phyloP scores from a whole-genome alignment of 2,329 filamentous ascomycete species.

The Chaetomium sp. region DNA sequence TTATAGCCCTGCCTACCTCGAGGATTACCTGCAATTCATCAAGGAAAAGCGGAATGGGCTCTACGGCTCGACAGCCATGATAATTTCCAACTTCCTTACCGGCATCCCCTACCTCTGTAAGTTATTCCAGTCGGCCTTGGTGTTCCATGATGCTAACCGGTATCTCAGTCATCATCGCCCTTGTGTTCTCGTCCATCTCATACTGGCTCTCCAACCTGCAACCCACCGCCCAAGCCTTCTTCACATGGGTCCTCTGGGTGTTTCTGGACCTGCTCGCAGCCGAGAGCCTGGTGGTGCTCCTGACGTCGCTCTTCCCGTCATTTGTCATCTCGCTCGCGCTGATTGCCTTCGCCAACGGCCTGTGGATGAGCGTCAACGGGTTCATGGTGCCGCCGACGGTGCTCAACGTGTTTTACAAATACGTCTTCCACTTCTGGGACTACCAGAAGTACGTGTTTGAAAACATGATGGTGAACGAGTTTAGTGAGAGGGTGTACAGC shows the following conservation, averaged over 20 bases:
- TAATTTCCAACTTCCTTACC: constrained; percentile 79
- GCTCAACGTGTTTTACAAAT: constrained; percentile 82
- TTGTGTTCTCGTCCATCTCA: constrained; percentile 73
- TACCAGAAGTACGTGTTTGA: constrained; percentile 87
- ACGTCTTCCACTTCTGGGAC: constrained; percentile 86
- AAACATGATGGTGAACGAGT: constrained; percentile 93
- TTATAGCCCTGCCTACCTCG: constrained; percentile 81
- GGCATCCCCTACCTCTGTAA: constrained; percentile 75
- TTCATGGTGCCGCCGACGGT: constrained; percentile 74
- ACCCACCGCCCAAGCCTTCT: constrained; percentile 66
- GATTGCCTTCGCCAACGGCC: constrained; percentile 81
- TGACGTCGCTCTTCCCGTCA: constrained; percentile 71
- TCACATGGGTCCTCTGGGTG: constrained; percentile 79
- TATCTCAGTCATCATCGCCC: constrained; percentile 63
- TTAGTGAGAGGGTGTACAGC: constrained; percentile 63
- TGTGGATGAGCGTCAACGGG: constrained; percentile 86
- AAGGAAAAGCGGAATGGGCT: constrained; percentile 83
- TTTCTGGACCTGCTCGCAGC: constrained; percentile 83
- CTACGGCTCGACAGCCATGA: constrained; percentile 72
- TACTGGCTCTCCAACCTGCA: constrained; percentile 83
- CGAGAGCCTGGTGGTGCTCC: constrained; percentile 77
- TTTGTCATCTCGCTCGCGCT: constrained; percentile 80
- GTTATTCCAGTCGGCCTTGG: constrained; percentile 22
- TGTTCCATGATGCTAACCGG: neutral
- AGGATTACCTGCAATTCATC: constrained; percentile 71